Conservation (phyloP, 1,139 yeast genomes). For the Candida frijolesensis region DNA sequence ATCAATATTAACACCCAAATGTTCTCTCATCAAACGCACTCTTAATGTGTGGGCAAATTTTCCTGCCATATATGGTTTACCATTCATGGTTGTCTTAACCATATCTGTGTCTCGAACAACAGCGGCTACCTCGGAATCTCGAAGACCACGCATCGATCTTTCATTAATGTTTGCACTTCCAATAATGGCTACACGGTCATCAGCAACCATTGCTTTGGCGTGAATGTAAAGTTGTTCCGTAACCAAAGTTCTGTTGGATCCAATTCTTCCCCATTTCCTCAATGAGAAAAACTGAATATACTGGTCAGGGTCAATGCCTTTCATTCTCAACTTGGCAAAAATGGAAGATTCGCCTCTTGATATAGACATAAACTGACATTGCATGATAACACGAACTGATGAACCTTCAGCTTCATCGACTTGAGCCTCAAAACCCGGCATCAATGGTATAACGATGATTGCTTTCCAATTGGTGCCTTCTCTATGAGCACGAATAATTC, state of each 20-base stretch:
- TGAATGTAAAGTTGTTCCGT: slow-evolving; percentile 94
- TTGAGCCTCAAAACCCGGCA: slow-evolving; percentile 97
- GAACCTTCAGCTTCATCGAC: slow-evolving; percentile 95
- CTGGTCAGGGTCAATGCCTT: slow-evolving; percentile 86
- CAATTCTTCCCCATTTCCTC: slow-evolving; percentile 94
- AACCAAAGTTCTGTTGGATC: slow-evolving; percentile 70
- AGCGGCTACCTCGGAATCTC: slow-evolving; percentile 95
- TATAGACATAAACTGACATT: slow-evolving; percentile 92
- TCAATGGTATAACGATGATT: slow-evolving; percentile 84
- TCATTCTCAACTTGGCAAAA: slow-evolving; percentile 74
- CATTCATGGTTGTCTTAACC: slow-evolving; percentile 77
- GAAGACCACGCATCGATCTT: slow-evolving; percentile 87
- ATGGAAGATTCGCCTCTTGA: slow-evolving; percentile 91
- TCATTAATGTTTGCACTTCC: slow-evolving; percentile 98
- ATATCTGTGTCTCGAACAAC: slow-evolving; percentile 81
- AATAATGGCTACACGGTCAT: slow-evolving; percentile 88
- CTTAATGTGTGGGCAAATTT: slow-evolving; percentile 89
- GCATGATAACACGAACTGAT: slow-evolving; percentile 92
- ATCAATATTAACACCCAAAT: slow-evolving; percentile 91
- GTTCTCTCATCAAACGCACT: slow-evolving; percentile 93
- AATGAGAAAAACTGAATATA: slow-evolving; percentile 90
- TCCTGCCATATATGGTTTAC: slow-evolving; percentile 77
- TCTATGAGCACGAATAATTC: slow-evolving; percentile 84
- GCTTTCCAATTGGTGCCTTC: slow-evolving; percentile 87
- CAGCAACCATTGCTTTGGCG: slow-evolving; percentile 91